These are phyloP conservation scores for Priceomyces fermenticarens DNA, from an alignment of 805 yeast species.

Conservation along the genomic window DNA sequence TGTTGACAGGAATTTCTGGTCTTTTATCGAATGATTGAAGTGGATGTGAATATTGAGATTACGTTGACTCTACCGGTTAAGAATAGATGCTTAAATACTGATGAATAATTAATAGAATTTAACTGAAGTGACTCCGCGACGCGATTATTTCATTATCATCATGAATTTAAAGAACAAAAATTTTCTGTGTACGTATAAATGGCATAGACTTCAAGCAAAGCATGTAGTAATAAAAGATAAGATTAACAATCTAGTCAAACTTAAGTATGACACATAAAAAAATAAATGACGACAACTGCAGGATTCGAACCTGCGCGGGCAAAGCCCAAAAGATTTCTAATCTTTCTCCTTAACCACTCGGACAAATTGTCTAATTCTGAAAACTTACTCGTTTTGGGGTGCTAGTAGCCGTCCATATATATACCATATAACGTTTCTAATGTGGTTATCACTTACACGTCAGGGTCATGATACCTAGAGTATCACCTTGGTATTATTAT, in stretches of 20 bases:
- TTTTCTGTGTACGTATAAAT: not conserved
- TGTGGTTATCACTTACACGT: no score
- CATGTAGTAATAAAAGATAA: not conserved
- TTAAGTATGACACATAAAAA: not conserved
- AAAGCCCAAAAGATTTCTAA: conserved; percentile 50
- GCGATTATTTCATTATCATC: no score
- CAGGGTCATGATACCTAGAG: no score
- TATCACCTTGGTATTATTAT: no score
- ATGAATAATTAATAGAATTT: no score
- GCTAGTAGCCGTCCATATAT: not conserved
- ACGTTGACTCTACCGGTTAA: not conserved
- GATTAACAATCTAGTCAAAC: no score
- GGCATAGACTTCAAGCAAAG: not conserved
- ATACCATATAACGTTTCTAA: not conserved
- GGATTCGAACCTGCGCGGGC: conserved; percentile 68
- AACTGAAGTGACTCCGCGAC: not conserved
- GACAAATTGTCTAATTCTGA: conserved; percentile 28
- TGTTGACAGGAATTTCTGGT: conserved; percentile 67
- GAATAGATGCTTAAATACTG: no score
- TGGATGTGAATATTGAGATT: no score
- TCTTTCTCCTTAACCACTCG: conserved; percentile 42
- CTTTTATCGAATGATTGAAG: conserved; percentile 40
- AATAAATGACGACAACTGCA: conserved; percentile 53
- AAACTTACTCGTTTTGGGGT: not conserved
- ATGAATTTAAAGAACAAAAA: not conserved